Evolutionary conservation across 768 basidiomycete genomes (phyloP), one percentile per base, ranked within the genome.

Genomic region (Boletus subparvulus): DNA sequence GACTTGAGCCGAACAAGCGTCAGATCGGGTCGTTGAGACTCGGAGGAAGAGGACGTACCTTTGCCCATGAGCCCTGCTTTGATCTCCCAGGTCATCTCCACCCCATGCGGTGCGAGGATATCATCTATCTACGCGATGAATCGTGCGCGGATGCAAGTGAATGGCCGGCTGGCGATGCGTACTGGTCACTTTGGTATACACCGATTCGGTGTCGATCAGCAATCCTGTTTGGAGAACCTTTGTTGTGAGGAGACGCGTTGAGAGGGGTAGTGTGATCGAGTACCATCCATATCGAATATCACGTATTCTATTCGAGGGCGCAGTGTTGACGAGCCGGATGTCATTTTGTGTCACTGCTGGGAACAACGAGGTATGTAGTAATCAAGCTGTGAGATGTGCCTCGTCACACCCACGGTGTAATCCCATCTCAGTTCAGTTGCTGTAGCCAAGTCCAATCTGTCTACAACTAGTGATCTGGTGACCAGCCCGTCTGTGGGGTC

Each of bases 51-150:
- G 32, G 47, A 21, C 78, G 52, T 47, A 90, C 91, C 83, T 77
- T 88, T 90, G 52, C 92, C 92, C 92, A 93, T 94, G 55, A 88
- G 82, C 0, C 87, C 88, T n/a, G 88, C 85, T 67, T 93, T 92
- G 55, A 93, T 90, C 54, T 90, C 86, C 90, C 90, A 92, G 4
- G 88, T 89, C 87, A 94, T 90, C 59, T 82, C 73, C 58, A 84
- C 85, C 28, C 89, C 90, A 64, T 87, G 86, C 12, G 76, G 78
- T 17, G 77, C 82, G 19, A 95, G 82, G 49, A 92, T 86, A 28
- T 83, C 78, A 74, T 93, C 90, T 88, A 63, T 46, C 46, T 55
- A 41, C 9, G 45, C 47, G 43, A 36, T 58, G 36, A 46, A 30
- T 47, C 52, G 28, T 44, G 41, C 28, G 19, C n/a, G 28, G 19